These are phyloP conservation scores for Monilinia aucupariae DNA, from an alignment of 2,329 filamentous ascomycete species.

Conservation along the genomic window DNA sequence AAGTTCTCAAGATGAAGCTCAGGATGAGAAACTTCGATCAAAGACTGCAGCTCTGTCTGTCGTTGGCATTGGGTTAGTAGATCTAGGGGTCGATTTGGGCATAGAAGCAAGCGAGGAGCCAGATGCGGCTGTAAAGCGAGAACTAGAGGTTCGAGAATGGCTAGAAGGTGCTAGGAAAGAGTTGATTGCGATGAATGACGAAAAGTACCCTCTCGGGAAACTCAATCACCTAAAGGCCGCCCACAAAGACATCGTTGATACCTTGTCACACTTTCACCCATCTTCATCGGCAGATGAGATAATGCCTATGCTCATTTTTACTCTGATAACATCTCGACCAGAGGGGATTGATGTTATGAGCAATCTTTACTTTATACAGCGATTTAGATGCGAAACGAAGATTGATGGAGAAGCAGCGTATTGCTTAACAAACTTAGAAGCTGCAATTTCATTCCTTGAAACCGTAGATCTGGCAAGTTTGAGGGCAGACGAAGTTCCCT, in stretches of 20 bases:
- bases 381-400: conserved; percentile 79
- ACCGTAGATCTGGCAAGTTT: conserved; percentile 91
- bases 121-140: conserved; percentile 53
- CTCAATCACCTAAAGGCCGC: conserved; percentile 80
- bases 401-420: conserved; percentile 93
- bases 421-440: conserved; percentile 92
- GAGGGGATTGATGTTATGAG: conserved; percentile 85
- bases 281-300: conserved; percentile 96
- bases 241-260: conserved; percentile 93
- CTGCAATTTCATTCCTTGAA: conserved; percentile 87
- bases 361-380: conserved; percentile 90
- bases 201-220: conserved; percentile 85
- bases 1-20: conserved; percentile 86
- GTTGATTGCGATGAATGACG: conserved; percentile 76
- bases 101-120: conserved; percentile 49
- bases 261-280: conserved; percentile 59
- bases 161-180: conserved; percentile 66
- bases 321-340: conserved; percentile 82
- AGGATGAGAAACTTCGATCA: conserved; percentile 89
- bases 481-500: conserved; percentile 69
- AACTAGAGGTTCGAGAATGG: conserved; percentile 64
- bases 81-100: conserved; percentile 73
- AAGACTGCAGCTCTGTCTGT: conserved; percentile 85
- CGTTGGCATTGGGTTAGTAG: conserved; percentile 84
- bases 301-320: conserved; percentile 93